Evolutionary conservation across 345 rosid genomes (phyloP).

Genomic region (Sisymbrium irio): DNA sequence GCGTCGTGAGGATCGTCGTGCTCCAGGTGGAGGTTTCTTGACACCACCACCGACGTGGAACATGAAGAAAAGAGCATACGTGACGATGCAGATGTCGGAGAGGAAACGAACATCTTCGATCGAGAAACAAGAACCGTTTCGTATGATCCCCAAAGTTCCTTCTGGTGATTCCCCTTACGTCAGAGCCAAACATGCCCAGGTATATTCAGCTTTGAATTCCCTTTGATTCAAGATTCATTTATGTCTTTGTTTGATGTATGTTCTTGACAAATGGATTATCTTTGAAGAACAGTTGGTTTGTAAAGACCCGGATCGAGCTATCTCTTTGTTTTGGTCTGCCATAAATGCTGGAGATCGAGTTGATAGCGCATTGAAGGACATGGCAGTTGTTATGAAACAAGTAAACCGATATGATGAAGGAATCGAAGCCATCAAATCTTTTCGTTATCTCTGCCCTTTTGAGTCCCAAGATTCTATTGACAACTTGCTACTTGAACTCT

Average conservation of each 20-base stretch:
- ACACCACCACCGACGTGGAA: slow-evolving; percentile 58
- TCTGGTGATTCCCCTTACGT: slow-evolving; percentile 66
- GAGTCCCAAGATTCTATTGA: slow-evolving; percentile 80
- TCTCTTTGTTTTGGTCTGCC: slow-evolving; percentile 76
- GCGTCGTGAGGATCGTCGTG: slow-evolving; percentile 10
- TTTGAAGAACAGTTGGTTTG: slow-evolving; percentile 48
- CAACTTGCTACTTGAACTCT: slow-evolving; percentile 77
- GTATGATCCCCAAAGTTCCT: slow-evolving; percentile 59
- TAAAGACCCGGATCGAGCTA: slow-evolving; percentile 65
- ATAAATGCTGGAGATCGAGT: slow-evolving; percentile 74
- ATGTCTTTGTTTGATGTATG: background rate
- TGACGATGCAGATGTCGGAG: slow-evolving; percentile 48
- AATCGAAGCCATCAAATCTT: slow-evolving; percentile 79
- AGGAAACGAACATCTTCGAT: slow-evolving; percentile 31
- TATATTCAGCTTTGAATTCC: background rate
- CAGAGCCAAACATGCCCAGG: slow-evolving; percentile 80
- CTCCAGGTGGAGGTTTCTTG: slow-evolving; percentile 38
- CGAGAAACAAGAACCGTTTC: slow-evolving; percentile 44
- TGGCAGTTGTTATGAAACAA: slow-evolving; percentile 80
- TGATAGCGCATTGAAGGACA: slow-evolving; percentile 68
- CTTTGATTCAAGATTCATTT: background rate
- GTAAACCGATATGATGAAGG: slow-evolving; percentile 65
- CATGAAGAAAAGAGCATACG: slow-evolving; percentile 14
- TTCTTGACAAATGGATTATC: background rate
- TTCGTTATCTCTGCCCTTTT: slow-evolving; percentile 64